These are phyloP conservation scores for Serendipita sp. DNA, from an alignment of 768 basidiomycete species.

Conservation along the genomic window DNA sequence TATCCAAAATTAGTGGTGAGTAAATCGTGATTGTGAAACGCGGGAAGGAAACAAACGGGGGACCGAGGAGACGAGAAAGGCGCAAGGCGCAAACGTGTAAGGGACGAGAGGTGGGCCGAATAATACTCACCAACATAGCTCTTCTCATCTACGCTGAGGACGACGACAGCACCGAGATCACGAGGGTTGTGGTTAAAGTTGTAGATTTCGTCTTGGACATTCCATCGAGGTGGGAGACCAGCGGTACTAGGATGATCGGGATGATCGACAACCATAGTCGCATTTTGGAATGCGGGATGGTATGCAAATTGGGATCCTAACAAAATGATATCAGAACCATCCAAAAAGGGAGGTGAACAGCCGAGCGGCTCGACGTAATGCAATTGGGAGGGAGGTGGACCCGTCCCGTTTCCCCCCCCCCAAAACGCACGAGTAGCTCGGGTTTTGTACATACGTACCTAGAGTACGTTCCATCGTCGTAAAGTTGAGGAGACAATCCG, in stretches of 20 bases:
- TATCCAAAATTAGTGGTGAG: too few relatives aligned
- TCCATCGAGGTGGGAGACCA: slow-evolving; percentile 8
- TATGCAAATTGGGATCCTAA: slow-evolving; percentile 55
- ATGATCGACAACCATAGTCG: slow-evolving; percentile 20
- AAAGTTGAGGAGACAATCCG: slow-evolving; percentile 41
- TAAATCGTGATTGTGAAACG: too few relatives aligned
- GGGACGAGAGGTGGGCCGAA: too few relatives aligned
- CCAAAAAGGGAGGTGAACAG: too few relatives aligned
- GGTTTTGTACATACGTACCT: not conserved
- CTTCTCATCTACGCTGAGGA: slow-evolving; percentile 49
- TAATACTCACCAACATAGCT: slow-evolving; percentile 34
- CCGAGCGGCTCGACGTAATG: too few relatives aligned
- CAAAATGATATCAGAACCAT: not conserved
- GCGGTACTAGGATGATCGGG: slow-evolving; percentile 19
- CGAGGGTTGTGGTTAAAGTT: slow-evolving; percentile 62
- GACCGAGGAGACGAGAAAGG: too few relatives aligned
- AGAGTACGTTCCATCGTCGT: slow-evolving; percentile 14
- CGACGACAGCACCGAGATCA: slow-evolving; percentile 38
- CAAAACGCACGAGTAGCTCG: not conserved
- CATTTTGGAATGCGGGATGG: slow-evolving; percentile 47
- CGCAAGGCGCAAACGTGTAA: too few relatives aligned
- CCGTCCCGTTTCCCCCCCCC: too few relatives aligned
- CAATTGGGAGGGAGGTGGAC: not conserved
- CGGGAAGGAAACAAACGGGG: too few relatives aligned
- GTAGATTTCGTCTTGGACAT: slow-evolving; percentile 28